Conservation (phyloP, 2,329 filamentous ascomycete genomes). For the Tothia fuscella region DNA sequence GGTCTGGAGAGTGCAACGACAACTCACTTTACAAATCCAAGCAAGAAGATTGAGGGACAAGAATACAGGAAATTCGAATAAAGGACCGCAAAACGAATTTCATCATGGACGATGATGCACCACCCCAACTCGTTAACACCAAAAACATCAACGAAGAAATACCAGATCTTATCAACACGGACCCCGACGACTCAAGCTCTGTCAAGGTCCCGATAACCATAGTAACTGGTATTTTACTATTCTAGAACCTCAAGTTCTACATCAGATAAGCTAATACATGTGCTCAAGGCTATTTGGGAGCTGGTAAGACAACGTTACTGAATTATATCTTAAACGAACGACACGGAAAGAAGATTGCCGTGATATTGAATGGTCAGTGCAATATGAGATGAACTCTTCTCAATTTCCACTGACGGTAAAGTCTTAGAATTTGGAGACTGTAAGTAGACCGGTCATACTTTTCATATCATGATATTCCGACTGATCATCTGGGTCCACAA, state of each 20-base stretch:
- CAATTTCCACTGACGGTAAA: neutral
- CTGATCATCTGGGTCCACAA: slow-evolving; percentile 24
- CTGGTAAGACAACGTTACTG: slow-evolving; percentile 87
- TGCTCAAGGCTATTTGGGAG: slow-evolving; percentile 70
- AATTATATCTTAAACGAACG: slow-evolving; percentile 93
- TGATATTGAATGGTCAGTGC: slow-evolving; percentile 71
- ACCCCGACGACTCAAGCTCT: slow-evolving; percentile 37
- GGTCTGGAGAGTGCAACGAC: no score
- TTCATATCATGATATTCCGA: neutral
- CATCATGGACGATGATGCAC: slow-evolving; percentile 37
- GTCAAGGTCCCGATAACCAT: slow-evolving; percentile 74
- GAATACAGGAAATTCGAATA: no score
- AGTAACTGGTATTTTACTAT: slow-evolving; percentile 50
- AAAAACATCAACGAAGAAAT: slow-evolving; percentile 21
- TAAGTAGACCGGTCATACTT: slow-evolving; percentile 4
- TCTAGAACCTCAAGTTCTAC: neutral
- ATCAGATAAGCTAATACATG: neutral
- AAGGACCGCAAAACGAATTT: no score
- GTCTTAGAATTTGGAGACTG: slow-evolving; percentile 26
- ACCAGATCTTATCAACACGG: slow-evolving; percentile 19
- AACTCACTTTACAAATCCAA: no score
- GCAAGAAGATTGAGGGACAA: no score
- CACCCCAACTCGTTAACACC: slow-evolving; percentile 52
- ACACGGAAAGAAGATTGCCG: slow-evolving; percentile 95
- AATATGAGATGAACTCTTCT: slow-evolving; percentile 1